Evolutionary conservation across 306 rosid genomes (phyloP), one percentile per base, ranked within the genome.

Genomic region (Calophaca sinica): DNA sequence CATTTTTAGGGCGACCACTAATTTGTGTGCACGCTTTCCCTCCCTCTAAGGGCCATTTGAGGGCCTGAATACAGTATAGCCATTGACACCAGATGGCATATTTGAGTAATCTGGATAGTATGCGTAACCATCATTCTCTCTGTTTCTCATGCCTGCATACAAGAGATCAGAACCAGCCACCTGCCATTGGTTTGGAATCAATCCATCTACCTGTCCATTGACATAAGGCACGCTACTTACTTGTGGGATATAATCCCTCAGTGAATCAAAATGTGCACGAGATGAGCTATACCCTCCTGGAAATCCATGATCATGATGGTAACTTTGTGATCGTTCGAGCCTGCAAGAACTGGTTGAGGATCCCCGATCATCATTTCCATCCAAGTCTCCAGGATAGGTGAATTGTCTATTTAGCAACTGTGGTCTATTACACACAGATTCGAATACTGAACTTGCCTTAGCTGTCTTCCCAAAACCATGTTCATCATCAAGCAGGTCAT

Each of bases 401-500:
- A 82, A 86, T 74, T 96, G 99, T 77, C 98, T 83, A 82, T 70
- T 89, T 52, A 90, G 86, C 4, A 41, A 59, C 59, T 51, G 88
- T 28, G 90, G 84, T 70, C 98, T 88, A 10, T 82, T 85, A 62
- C 82, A 64, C 6, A 10, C 46, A 65, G 89, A 72, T 48, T 72
- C 74, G 54, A 83, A 91, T 71, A 57, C 82, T 5, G 92, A 70
- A 75, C 79, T 73, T 38, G 70, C 79, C 66, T 68, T 69, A 5
- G 80, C 57, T 0, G 84, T 74, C 69, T 29, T 81, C 54, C 90
- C 92, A 45, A 73, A 75, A 57, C 80, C 84, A 29, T 86, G 78
- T 44, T 89, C 99, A 69, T 96, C 99, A 42, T 96, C 97, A 15
- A 96, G 98, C 70, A 96, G 87, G 76, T 92, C 99, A 75, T 96